Evolutionary conservation across 2,329 filamentous ascomycete species (phyloP).

Genomic region (Chrysosporium queenslandicum): DNA sequence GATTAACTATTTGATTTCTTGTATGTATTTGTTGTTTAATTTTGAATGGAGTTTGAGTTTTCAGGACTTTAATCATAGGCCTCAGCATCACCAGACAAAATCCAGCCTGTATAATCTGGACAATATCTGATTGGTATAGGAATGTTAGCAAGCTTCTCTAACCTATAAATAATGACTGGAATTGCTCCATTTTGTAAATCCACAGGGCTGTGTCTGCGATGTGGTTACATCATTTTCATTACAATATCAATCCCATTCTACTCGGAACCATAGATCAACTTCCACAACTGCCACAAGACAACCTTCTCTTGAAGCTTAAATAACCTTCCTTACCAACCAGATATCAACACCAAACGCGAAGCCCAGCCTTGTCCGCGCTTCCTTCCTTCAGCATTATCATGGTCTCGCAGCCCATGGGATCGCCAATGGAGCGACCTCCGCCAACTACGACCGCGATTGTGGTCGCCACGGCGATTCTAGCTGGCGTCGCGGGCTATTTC

Average conservation of each 20-base stretch:
- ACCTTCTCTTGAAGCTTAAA: slow-evolving; percentile 6
- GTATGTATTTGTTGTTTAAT: slow-evolving; percentile 9
- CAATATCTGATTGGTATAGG: no score
- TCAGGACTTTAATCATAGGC: no score
- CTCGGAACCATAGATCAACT: neutral
- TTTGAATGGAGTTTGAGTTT: slow-evolving; percentile 8
- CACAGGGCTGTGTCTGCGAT: no score
- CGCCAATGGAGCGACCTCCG: slow-evolving; percentile 30
- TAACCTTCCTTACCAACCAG: neutral
- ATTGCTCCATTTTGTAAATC: no score
- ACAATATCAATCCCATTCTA: no score
- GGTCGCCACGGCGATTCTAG: slow-evolving; percentile 62
- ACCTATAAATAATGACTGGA: no score
- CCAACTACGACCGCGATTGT: slow-evolving; percentile 52
- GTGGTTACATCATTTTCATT: no score
- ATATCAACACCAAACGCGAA: no score
- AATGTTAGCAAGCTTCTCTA: no score
- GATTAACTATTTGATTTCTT: slow-evolving; percentile 4
- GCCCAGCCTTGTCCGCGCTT: neutral
- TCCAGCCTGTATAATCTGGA: neutral
- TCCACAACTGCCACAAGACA: neutral
- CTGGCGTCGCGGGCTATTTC: slow-evolving; percentile 68
- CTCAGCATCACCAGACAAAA: neutral
- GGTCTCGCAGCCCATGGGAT: slow-evolving; percentile 1
- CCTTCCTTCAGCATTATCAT: slow-evolving; percentile 3